Evolutionary conservation across 345 rosid species (phyloP).

Genomic region (Sapria himalayana): DNA sequence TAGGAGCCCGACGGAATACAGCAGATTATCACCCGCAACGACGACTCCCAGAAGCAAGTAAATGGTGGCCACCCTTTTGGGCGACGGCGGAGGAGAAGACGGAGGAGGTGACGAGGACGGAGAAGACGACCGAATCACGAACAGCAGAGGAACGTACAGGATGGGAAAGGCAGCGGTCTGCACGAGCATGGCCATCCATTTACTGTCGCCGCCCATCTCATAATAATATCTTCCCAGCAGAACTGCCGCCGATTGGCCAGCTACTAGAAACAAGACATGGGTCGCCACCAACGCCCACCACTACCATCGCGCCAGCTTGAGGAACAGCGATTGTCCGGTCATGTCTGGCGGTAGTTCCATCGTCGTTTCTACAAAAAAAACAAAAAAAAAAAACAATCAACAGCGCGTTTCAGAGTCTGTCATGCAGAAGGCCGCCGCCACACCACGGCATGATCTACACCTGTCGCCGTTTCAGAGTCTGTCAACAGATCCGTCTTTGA

Average conservation of each 20-base stretch:
- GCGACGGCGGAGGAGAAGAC: conserved; percentile 17
- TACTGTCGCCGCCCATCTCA: conserved; percentile 46
- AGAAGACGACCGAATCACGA: conserved; percentile 20
- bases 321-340: conserved; percentile 7
- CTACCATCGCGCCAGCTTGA: conserved; percentile 24
- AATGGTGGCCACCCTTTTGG: conserved; percentile 15
- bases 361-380: too few species aligned
- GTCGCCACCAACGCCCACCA: conserved; percentile 38
- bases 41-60: conserved; percentile 39
- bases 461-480: too few species aligned
- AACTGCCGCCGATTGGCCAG: conserved; percentile 48
- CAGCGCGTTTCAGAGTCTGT: too few species aligned
- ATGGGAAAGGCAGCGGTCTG: conserved; percentile 53
- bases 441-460: too few species aligned
- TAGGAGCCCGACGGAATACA: conserved; percentile 51
- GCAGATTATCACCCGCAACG: conserved; percentile 41
- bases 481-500: too few species aligned
- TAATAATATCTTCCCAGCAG: conserved; percentile 48
- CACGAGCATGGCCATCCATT: conserved; percentile 46
- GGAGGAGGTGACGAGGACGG: conserved; percentile 17
- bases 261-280: conserved; percentile 26
- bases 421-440: too few species aligned
- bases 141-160: conserved; percentile 33
- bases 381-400: too few species aligned
- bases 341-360: too few species aligned